A percentile compares a stretch with the other conserved stretches of the same genome.
phyloP scores from a whole-genome alignment of 352 stramenopile genomes.

The Phytophthora melonis region DNA sequence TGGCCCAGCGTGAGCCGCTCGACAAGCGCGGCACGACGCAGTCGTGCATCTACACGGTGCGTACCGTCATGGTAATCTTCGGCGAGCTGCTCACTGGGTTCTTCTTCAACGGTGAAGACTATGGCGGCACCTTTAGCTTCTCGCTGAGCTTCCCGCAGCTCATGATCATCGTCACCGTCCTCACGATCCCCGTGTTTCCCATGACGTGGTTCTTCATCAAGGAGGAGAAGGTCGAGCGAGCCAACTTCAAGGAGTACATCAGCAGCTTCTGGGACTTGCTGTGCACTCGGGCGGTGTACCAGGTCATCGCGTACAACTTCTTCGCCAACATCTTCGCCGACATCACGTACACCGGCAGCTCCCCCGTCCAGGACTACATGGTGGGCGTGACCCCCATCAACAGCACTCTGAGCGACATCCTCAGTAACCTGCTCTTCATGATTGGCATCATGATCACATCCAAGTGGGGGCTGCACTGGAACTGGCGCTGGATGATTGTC shows the following conservation, averaged over 20 bases:
- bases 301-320: constrained; percentile 43
- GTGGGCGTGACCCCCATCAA: constrained; percentile 39
- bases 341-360: constrained; percentile 36
- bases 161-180: constrained; percentile 47
- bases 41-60: constrained; percentile 52
- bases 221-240: constrained; percentile 27
- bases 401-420: constrained; percentile 33
- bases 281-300: constrained; percentile 42
- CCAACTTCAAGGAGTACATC: constrained; percentile 34
- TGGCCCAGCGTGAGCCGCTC: constrained; percentile 51
- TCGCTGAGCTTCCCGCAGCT: constrained; percentile 55
- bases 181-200: constrained; percentile 24
- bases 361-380: constrained; percentile 25
- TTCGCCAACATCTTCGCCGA: constrained; percentile 34
- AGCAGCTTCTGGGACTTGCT: constrained; percentile 34
- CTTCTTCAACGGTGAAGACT: constrained; percentile 59
- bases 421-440: constrained; percentile 37
- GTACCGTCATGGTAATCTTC: constrained; percentile 45
- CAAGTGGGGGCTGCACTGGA: constrained; percentile 47
- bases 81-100: constrained; percentile 45
- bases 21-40: constrained; percentile 48
- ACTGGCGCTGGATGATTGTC: constrained; percentile 45
- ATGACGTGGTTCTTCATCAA: constrained; percentile 46
- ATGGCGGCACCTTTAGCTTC: constrained; percentile 61
- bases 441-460: constrained; percentile 40